phyloP scores from a whole-genome alignment of 2,329 filamentous ascomycete genomes.

The Pseudomassariella vexata region DNA sequence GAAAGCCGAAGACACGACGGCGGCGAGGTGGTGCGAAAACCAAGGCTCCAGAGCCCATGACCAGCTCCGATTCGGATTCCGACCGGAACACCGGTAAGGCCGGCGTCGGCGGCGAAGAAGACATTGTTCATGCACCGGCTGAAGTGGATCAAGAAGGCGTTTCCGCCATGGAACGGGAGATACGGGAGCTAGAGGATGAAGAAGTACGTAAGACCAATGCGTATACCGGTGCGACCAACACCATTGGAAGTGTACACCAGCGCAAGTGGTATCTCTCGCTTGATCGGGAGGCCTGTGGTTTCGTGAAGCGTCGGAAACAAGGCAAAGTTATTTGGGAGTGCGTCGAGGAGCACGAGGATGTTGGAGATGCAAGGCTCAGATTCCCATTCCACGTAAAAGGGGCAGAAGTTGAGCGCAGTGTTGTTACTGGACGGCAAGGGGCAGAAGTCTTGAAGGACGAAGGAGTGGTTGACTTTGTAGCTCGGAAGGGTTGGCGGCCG shows the following conservation, averaged over 20 bases:
- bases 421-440: constrained; percentile 57
- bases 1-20: constrained; percentile 15
- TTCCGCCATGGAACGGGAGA: constrained; percentile 33
- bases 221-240: constrained; percentile 60
- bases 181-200: constrained; percentile 43
- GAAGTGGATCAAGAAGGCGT: constrained; percentile 13
- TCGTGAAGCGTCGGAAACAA: constrained; percentile 30
- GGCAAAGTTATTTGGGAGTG: constrained; percentile 17
- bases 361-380: constrained; percentile 17
- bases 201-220: constrained; percentile 56
- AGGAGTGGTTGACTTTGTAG: constrained; percentile 48
- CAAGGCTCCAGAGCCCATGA: constrained; percentile 5
- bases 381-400: constrained; percentile 60
- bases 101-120: constrained; percentile 7
- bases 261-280: constrained; percentile 61
- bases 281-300: constrained; percentile 54
- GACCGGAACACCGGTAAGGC: not conserved
- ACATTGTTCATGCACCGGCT: constrained; percentile 12
- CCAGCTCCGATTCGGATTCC: constrained; percentile 11
- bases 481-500: constrained; percentile 54
- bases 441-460: constrained; percentile 57
- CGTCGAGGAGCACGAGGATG: constrained; percentile 7
- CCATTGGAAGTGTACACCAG: constrained; percentile 62
- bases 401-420: constrained; percentile 55
- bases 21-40: constrained; percentile 18